Base-by-base conservation (phyloP, 768 basidiomycete genomes). In the Mrakia blollopis region DNA sequence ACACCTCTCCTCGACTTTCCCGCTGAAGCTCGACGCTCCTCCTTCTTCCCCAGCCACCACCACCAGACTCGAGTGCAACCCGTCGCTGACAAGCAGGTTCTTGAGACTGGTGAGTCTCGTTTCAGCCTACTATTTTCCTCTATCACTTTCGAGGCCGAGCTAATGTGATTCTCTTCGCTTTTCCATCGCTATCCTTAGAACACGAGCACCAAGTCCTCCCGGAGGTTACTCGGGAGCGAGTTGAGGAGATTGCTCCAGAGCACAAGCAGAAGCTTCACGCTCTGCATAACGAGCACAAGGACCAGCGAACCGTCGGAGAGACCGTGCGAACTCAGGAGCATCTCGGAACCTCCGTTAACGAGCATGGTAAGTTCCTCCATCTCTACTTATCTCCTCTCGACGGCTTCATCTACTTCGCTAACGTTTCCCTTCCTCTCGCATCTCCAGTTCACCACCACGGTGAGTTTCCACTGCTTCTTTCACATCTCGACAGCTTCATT, bases 61-160 rank as follows among this genome's bases (percentile, higher is more conserved):
- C 79, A 77, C 62, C 79, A 83, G 80, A 83, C 84, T 82, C 83
- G 83, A 74, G 80, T 84, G 69, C 83, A 84, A 80, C 84, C 84
- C 57, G 81, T 84, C 63, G 79, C 77, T 37, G 79, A 82, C 81
- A 72, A 82, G 62, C 79, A 82, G 79, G 78, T 77, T 14, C 79
- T 83, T 54, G 78, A 79, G 35, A 82, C 81, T 44, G 57, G 57
- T 57, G 13, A 57, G 57, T 57, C n/a, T 25, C 5, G 16, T 52
- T n/a, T n/a, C n/a, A n/a, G n/a, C n/a, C n/a, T n/a, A n/a, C n/a
- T n/a, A n/a, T n/a, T 25, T 52, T 25, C 7, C 50, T 16, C 50
- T 52, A 8, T 54, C 25, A 2, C 25, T 25, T 54, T 54, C 52
- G 25, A 23, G 9, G 10, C 23, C 5, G 18, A 16, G 52, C 52